Conservation (phyloP, 805 yeast genomes). For the Candida nanaspora region DNA sequence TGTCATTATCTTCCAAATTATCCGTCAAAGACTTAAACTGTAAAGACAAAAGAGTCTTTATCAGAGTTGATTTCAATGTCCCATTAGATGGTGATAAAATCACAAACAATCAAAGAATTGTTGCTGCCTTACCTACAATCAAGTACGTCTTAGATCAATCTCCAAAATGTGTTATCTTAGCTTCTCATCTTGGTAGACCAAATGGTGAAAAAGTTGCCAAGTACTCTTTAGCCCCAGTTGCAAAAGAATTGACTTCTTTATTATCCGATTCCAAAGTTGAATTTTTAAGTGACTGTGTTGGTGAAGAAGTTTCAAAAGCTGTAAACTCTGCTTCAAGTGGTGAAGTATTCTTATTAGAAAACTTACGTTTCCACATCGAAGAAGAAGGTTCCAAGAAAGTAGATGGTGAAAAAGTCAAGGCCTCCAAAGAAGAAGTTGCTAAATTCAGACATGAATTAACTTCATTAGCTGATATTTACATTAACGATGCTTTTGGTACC, state of each 20-base stretch:
- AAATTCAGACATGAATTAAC: constrained; percentile 87
- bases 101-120: constrained; percentile 99
- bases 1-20: constrained; percentile 92
- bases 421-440: constrained; percentile 75
- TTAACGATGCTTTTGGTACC: constrained; percentile 98
- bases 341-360: constrained; percentile 84
- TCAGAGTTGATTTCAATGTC: constrained; percentile 95
- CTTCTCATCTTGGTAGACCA: constrained; percentile 99
- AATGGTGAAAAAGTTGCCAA: constrained; percentile 85
- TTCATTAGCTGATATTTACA: constrained; percentile 91
- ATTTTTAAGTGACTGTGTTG: constrained; percentile 90
- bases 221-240: constrained; percentile 91
- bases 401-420: constrained; percentile 90
- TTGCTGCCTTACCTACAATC: constrained; percentile 98
- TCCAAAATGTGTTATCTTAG: constrained; percentile 87
- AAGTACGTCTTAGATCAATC: constrained; percentile 86
- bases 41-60: constrained; percentile 90
- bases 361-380: constrained; percentile 97
- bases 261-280: constrained; percentile 59
- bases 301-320: constrained; percentile 77
- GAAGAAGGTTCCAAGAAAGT: constrained; percentile 89
- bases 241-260: constrained; percentile 76
- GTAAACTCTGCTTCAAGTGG: constrained; percentile 72
- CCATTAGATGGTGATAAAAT: constrained; percentile 93
- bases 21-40: constrained; percentile 87